These are phyloP conservation scores for Myxozyma neglecta DNA, from an alignment of 805 yeast genomes.

Conservation along the genomic window DNA sequence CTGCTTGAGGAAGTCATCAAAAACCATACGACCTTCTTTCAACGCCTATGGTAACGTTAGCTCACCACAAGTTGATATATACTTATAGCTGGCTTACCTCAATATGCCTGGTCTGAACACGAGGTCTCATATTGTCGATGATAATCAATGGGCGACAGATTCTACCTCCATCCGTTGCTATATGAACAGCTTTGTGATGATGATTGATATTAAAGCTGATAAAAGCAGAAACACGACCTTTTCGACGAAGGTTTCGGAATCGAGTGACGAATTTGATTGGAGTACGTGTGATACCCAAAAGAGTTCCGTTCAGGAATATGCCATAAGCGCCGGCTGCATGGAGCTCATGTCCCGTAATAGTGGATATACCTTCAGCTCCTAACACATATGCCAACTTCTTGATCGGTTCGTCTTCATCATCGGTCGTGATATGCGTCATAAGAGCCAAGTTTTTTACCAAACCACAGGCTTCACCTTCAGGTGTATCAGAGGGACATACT, in stretches of 20 bases:
- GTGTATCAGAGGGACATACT: conserved; percentile 95
- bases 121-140: conserved; percentile 68
- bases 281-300: conserved; percentile 83
- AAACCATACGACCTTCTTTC: conserved; percentile 69
- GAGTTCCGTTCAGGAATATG: conserved; percentile 89
- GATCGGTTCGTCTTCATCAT: conserved; percentile 92
- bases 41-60: conserved; percentile 42
- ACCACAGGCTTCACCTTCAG: conserved; percentile 99
- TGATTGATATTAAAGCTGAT: conserved; percentile 86
- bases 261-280: conserved; percentile 78
- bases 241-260: conserved; percentile 78
- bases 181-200: conserved; percentile 91
- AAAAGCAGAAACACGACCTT: conserved; percentile 83
- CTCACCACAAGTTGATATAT: not conserved
- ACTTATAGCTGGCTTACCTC: conserved; percentile 19
- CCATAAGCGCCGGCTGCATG: conserved; percentile 80
- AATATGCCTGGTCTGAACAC: conserved; percentile 72
- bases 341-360: conserved; percentile 78
- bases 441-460: conserved; percentile 93
- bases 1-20: conserved; percentile 81
- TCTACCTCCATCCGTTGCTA: conserved; percentile 98
- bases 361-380: conserved; percentile 85
- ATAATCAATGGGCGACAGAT: conserved; percentile 95
- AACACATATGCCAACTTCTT: conserved; percentile 70
- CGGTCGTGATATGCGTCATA: conserved; percentile 98